phyloP scores from a whole-genome alignment of 768 basidiomycete species.

The Leccinum disarticulatum region DNA sequence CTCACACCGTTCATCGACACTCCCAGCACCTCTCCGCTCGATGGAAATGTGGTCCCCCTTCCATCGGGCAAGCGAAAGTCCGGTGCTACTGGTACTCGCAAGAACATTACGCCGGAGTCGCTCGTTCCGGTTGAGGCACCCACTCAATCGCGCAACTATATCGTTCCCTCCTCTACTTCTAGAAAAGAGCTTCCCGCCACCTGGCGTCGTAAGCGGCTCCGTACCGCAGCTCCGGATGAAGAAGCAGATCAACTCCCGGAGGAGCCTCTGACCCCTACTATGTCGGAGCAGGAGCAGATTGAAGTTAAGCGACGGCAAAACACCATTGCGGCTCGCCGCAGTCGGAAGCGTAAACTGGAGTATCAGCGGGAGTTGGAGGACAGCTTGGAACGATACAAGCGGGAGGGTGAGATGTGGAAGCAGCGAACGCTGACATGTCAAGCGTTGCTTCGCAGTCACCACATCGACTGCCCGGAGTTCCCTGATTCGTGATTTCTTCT shows the following conservation, averaged over 20 bases:
- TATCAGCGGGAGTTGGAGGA: conserved; percentile 68
- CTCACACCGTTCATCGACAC: conserved; percentile 48
- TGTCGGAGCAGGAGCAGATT: conserved; percentile 64
- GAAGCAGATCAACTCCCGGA: conserved; percentile 43
- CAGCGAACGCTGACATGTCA: conserved; percentile 47
- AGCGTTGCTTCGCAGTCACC: conserved; percentile 56
- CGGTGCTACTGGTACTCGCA: conserved; percentile 65
- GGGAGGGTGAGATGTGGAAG: conserved; percentile 65
- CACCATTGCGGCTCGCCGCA: conserved; percentile 80
- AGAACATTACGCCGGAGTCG: conserved; percentile 61
- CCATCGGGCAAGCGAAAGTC: conserved; percentile 29
- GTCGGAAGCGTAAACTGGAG: conserved; percentile 70
- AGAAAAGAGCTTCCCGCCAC: conserved; percentile 75
- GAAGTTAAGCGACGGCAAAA: conserved; percentile 81
- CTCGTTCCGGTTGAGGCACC: conserved; percentile 77
- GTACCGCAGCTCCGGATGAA: conserved; percentile 48
- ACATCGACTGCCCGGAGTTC: conserved; percentile 56
- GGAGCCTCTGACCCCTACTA: conserved; percentile 36
- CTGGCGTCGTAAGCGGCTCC: conserved; percentile 62
- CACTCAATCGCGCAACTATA: conserved; percentile 74
- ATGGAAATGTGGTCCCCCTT: conserved; percentile 12
- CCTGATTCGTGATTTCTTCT: conserved; percentile 24
- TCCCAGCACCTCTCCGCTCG: conserved; percentile 32
- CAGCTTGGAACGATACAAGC: conserved; percentile 47
- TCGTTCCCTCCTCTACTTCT: conserved; percentile 71